Evolutionary conservation across 164 flowering plant genomes (phyloP).

Genomic region (Cinnamomum chago): DNA sequence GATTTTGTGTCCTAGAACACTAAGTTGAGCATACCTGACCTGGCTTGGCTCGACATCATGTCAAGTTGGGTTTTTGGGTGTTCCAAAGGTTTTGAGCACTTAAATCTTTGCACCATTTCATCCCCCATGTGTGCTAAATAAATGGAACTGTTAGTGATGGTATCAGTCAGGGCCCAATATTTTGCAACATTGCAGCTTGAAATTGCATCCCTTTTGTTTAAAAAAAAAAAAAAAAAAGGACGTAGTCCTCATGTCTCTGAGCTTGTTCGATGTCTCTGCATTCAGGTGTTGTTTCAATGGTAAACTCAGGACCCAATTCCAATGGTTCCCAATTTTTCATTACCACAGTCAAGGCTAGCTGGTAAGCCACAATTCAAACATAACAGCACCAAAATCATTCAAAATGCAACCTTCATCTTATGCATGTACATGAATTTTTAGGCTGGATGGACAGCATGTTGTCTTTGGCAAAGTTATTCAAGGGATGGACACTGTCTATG

Average conservation of each 20-base stretch:
- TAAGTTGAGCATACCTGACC: no score
- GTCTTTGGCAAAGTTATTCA: slow-evolving; percentile 89
- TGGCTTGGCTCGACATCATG: no score
- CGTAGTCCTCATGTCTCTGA: not conserved
- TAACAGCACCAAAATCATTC: not conserved
- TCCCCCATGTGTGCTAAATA: not conserved
- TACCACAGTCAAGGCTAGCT: slow-evolving; percentile 87
- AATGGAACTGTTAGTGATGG: not conserved
- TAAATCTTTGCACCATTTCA: no score
- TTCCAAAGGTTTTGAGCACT: no score
- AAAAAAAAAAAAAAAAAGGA: no score
- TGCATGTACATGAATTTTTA: slow-evolving; percentile 9
- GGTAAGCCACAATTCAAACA: slow-evolving; percentile 46
- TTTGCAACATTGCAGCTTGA: not conserved
- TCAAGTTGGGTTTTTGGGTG: no score
- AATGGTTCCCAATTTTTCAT: slow-evolving; percentile 97
- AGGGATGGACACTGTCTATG: slow-evolving; percentile 96
- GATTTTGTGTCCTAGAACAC: no score
- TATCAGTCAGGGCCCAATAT: not conserved
- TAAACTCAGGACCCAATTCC: slow-evolving; percentile 90
- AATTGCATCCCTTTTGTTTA: not conserved
- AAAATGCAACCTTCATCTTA: not conserved
- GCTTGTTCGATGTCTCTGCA: slow-evolving; percentile 3
- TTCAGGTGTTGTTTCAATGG: slow-evolving; percentile 95
- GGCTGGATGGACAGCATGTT: slow-evolving; percentile 97